Percentiles rank a stretch among this genome's conserved stretches.
phyloP scores from a whole-genome alignment of 2,329 filamentous ascomycete species.

The Botrytis fabae region DNA sequence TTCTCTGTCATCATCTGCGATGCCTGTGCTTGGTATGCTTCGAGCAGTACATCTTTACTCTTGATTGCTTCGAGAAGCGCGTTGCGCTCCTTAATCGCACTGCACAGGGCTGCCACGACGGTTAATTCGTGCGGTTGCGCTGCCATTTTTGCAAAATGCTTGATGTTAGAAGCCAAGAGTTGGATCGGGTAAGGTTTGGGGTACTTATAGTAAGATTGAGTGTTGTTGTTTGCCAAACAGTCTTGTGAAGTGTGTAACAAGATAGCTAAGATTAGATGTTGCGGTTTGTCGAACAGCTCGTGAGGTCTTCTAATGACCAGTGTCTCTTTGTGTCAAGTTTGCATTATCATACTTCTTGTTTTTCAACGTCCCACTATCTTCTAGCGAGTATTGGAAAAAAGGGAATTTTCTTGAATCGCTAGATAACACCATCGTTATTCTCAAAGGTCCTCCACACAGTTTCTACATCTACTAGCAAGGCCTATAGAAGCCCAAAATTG shows the following conservation, averaged over 20 bases:
- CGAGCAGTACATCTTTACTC: background rate
- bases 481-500: background rate
- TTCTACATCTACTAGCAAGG: background rate
- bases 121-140: background rate
- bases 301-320: background rate
- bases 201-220: background rate
- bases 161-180: background rate
- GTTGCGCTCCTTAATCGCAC: background rate
- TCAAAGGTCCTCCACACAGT: background rate
- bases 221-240: background rate
- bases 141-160: background rate
- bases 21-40: background rate
- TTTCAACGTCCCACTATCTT: background rate
- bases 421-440: background rate
- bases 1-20: background rate
- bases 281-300: background rate
- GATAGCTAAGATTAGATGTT: background rate
- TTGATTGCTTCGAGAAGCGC: background rate
- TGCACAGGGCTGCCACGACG: background rate
- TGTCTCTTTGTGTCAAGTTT: background rate
- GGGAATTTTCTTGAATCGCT: background rate
- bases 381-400: too few species aligned
- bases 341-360: background rate
- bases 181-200: background rate
- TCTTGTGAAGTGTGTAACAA: background rate